phyloP scores from a whole-genome alignment of 352 stramenopile genomes.

The Globisporangium splendens region DNA sequence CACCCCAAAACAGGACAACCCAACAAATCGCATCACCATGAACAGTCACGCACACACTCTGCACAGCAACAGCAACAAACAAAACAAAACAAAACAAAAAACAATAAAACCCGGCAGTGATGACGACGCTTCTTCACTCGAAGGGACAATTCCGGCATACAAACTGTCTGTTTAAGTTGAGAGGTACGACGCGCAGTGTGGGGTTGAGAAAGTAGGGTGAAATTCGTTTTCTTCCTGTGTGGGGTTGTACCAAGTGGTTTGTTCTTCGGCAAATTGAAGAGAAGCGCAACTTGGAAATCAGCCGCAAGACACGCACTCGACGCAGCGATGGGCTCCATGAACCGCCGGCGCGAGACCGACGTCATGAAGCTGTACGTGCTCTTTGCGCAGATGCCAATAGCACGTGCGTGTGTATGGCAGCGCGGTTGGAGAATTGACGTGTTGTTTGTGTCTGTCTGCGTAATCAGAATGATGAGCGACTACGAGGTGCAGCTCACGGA shows the following conservation, averaged over 20 bases:
- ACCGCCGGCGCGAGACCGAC: constrained; percentile 84
- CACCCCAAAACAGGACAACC: constrained; percentile 4
- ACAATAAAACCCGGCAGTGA: constrained; percentile 21
- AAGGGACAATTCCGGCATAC: constrained; percentile 13
- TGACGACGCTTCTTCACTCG: constrained; percentile 9
- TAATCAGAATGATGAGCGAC: constrained; percentile 87
- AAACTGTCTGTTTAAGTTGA: constrained; percentile 23
- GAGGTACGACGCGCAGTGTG: constrained; percentile 25
- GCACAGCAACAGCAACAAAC: constrained; percentile 4
- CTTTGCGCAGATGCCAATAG: neutral
- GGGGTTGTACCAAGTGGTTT: constrained; percentile 10
- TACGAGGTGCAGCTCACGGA: constrained; percentile 84
- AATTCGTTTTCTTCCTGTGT: constrained; percentile 10
- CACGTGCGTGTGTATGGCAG: neutral
- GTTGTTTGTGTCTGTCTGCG: constrained; percentile 2
- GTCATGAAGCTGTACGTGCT: constrained; percentile 87
- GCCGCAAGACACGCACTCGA: constrained; percentile 1
- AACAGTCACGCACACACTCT: constrained; percentile 8
- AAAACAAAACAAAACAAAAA: constrained; percentile 7
- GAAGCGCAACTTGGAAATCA: constrained; percentile 7
- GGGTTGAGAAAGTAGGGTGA: constrained; percentile 3
- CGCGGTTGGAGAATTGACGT: constrained; percentile 1
- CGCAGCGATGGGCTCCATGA: constrained; percentile 53
- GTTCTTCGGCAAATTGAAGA: constrained; percentile 11
- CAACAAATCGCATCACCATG: neutral